Percentiles rank a stretch among this genome's conserved stretches.
Evolutionary conservation across 2,329 filamentous ascomycete genomes (phyloP).

Genomic region (Sporothrix dimorphospora): DNA sequence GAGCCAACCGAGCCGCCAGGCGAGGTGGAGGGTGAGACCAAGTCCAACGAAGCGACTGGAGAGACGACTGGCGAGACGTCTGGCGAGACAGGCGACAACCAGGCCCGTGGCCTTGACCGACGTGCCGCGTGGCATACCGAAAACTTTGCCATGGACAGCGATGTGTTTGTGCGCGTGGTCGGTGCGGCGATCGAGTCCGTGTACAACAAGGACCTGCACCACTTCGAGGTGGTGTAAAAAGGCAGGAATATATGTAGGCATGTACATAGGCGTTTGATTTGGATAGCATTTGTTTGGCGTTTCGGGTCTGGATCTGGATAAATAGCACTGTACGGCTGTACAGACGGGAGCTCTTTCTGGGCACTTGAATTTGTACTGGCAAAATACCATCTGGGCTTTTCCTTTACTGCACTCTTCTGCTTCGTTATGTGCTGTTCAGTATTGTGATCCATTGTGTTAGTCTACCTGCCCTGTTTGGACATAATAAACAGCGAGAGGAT

Average conservation of each 20-base stretch:
- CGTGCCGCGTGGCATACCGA: conserved; percentile 25
- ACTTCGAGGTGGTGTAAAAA: conserved; percentile 23
- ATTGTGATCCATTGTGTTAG: too few species aligned
- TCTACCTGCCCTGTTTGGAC: too few species aligned
- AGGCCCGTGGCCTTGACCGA: not conserved
- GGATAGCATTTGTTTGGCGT: conserved; percentile 4
- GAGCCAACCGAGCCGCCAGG: not conserved
- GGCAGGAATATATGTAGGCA: too few species aligned
- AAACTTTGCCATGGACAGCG: conserved; percentile 23
- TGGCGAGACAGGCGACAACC: not conserved
- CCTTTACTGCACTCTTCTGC: too few species aligned
- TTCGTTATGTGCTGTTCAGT: too few species aligned
- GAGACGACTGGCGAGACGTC: not conserved
- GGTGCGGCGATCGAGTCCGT: conserved; percentile 28
- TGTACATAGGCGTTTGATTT: not conserved
- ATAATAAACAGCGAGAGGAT: too few species aligned
- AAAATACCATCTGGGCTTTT: too few species aligned
- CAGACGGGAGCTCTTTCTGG: too few species aligned
- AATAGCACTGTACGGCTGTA: not conserved
- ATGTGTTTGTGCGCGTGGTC: conserved; percentile 24
- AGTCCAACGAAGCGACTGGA: too few species aligned
- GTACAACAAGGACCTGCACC: conserved; percentile 27
- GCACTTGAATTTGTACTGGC: too few species aligned
- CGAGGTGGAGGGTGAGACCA: too few species aligned
- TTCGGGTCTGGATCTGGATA: not conserved